Percentiles rank a stretch among this genome's conserved stretches.
phyloP scores from a whole-genome alignment of 202 grass and related monocot species.

The Saccharum hybrid region DNA sequence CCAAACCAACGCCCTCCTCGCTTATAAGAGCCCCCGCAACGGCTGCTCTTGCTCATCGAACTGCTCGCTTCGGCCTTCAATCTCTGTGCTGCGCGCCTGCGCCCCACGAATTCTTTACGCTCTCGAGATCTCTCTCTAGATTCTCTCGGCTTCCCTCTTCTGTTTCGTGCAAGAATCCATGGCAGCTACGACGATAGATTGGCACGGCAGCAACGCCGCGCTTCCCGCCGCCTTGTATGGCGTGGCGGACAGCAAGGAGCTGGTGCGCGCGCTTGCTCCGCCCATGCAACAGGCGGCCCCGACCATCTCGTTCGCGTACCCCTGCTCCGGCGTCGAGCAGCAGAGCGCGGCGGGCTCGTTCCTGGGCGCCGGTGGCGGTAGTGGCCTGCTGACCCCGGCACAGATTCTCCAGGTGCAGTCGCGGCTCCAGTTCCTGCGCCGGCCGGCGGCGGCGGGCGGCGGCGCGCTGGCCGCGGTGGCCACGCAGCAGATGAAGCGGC shows the following conservation, averaged over 20 bases:
- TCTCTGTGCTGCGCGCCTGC: too few species aligned
- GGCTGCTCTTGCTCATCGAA: slow-evolving; percentile 42
- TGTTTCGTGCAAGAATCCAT: slow-evolving; percentile 44
- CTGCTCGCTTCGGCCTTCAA: neutral
- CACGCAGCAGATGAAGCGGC: slow-evolving; percentile 68
- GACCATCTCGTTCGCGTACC: slow-evolving; percentile 49
- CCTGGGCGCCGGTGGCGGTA: slow-evolving; percentile 18
- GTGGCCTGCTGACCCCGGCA: slow-evolving; percentile 35
- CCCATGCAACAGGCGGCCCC: slow-evolving; percentile 29
- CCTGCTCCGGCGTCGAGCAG: slow-evolving; percentile 33
- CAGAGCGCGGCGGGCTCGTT: slow-evolving; percentile 25
- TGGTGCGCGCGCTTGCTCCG: slow-evolving; percentile 59
- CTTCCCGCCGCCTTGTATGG: slow-evolving; percentile 19
- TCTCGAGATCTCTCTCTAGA: neutral
- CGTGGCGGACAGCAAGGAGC: slow-evolving; percentile 43
- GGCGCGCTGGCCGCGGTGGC: slow-evolving; percentile 17
- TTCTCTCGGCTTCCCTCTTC: neutral
- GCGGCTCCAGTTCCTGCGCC: slow-evolving; percentile 48
- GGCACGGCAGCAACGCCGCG: slow-evolving; percentile 29
- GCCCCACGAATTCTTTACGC: neutral
- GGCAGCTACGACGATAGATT: slow-evolving; percentile 72
- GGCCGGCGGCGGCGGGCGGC: slow-evolving; percentile 1
- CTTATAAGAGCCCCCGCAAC: slow-evolving; percentile 56
- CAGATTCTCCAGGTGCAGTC: slow-evolving; percentile 49
- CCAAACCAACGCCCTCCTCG: neutral